A percentile compares a stretch with the other conserved stretches of the same genome.
Evolutionary conservation across 192 early-diverging fungal genomes (phyloP).

Genomic region (Coemansia reversa): DNA sequence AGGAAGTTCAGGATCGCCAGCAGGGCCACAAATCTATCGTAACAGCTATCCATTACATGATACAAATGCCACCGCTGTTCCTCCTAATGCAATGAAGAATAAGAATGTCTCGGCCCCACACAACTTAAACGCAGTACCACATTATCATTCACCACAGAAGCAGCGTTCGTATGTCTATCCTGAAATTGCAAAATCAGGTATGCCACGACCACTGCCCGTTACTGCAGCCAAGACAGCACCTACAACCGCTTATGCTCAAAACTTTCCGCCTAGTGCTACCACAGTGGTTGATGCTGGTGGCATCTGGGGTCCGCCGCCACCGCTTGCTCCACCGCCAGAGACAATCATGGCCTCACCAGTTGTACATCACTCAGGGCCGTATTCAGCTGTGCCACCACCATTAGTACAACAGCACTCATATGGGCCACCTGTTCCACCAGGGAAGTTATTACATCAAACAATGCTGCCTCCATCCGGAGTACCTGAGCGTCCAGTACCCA

Average conservation of each 20-base stretch:
- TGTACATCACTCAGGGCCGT: not conserved
- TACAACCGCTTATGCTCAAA: conserved; percentile 8
- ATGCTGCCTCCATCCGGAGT: not conserved
- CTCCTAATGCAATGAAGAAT: conserved; percentile 1
- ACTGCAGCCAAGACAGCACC: conserved; percentile 6
- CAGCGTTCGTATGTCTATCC: conserved; percentile 15
- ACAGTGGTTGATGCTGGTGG: not conserved
- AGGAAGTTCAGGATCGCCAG: conserved; percentile 12
- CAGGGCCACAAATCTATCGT: conserved; percentile 43
- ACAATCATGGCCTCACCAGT: not conserved
- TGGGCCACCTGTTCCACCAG: conserved; percentile 7
- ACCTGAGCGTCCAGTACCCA: not conserved
- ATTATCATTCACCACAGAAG: not conserved
- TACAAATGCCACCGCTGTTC: not conserved
- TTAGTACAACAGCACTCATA: not conserved
- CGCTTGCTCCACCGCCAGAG: conserved; percentile 4
- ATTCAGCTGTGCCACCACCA: not conserved
- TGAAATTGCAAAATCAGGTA: conserved; percentile 5
- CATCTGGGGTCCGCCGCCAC: not conserved
- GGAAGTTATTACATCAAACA: not conserved
- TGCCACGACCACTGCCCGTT: not conserved
- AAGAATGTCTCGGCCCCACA: not conserved
- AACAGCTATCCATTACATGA: conserved; percentile 33
- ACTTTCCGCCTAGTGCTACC: not conserved
- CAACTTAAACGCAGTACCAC: conserved; percentile 4